Base-by-base conservation (phyloP, 441 rosid genomes). In the Gossypium gossypioides region DNA sequence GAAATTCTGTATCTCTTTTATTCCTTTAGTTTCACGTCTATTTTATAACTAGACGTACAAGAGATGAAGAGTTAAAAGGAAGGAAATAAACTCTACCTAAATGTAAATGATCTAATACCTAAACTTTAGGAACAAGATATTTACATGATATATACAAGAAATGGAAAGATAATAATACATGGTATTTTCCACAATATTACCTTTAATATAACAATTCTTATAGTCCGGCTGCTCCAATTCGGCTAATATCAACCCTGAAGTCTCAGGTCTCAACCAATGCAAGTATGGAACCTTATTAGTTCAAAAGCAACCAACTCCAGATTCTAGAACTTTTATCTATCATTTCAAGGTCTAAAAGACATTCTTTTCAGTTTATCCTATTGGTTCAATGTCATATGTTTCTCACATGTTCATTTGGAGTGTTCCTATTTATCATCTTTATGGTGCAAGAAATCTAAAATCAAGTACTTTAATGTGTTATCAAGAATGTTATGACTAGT, bases 391-490 rank as follows among this genome's bases (percentile, higher is more conserved):
- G 55, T 15, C 22, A 25, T 65, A 44, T 24, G 25, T 62, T 63
- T 63, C 68, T 37, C 68, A 3, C 68, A 63, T 37, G 27, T 37
- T 37, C 68, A 9, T 63, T 32, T 67, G 12, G 57, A 48, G 25
- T 37, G n/a, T 67, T 48, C 42, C 42, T 48, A 3, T 25, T 4
- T 24, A 25, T 67, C 25, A 48, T 48, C 71, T 48, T 24, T 67
- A n/a, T 25, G 13, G n/a, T 6, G 64, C 42, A 27, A 59, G 93
- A 65, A 48, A 48, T 25, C 37, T 25, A 24, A 67, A 48, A 46
- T 46, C 16, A 46, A 46, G n/a, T 66, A n/a, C 56, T 65, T 66
- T 66, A 22, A 24, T 6, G 55, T 22, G 56, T 67, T 24, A 25
- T 67, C 24, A 48, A 67, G 42, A 48, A 67, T 66, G 22, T 67